Evolutionary conservation across 2,329 filamentous ascomycete genomes (phyloP).

Genomic region (Karstenula rhodostoma): DNA sequence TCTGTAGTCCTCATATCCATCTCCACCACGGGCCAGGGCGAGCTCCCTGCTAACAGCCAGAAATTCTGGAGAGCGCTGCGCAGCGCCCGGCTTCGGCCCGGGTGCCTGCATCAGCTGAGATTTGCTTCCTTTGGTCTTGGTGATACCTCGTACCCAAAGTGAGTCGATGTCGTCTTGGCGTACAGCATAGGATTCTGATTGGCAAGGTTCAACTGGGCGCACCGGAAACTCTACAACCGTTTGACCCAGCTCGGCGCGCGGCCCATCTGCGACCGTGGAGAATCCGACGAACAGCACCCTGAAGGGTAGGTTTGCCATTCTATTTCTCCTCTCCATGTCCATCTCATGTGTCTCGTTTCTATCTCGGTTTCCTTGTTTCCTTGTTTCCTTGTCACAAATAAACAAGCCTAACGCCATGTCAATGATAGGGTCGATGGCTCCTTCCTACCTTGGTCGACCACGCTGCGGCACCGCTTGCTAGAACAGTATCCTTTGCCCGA

Average conservation of each 20-base stretch:
- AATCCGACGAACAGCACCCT: conserved; percentile 92
- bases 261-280: conserved; percentile 78
- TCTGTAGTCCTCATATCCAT: conserved; percentile 78
- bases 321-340: not conserved
- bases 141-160: conserved; percentile 94
- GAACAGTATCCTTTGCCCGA: conserved; percentile 73
- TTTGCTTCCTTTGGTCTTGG: conserved; percentile 92
- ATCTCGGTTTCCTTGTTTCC: not conserved
- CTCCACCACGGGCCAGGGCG: conserved; percentile 94
- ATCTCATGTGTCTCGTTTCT: not conserved
- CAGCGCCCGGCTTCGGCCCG: conserved; percentile 76
- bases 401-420: conserved; percentile 10
- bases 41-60: conserved; percentile 84
- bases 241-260: conserved; percentile 83
- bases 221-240: conserved; percentile 84
- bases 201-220: conserved; percentile 87
- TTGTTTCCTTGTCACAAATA: not conserved
- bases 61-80: conserved; percentile 86
- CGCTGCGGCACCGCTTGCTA: conserved; percentile 72
- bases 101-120: conserved; percentile 71
- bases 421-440: conserved; percentile 75
- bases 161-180: conserved; percentile 39
- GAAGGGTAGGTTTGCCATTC: conserved; percentile 73
- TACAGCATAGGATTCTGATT: not conserved
- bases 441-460: conserved; percentile 79